Percentiles rank a stretch among this genome's conserved stretches.
phyloP scores from a whole-genome alignment of 805 yeast genomes.

The Metahyphopichia silvanorum region DNA sequence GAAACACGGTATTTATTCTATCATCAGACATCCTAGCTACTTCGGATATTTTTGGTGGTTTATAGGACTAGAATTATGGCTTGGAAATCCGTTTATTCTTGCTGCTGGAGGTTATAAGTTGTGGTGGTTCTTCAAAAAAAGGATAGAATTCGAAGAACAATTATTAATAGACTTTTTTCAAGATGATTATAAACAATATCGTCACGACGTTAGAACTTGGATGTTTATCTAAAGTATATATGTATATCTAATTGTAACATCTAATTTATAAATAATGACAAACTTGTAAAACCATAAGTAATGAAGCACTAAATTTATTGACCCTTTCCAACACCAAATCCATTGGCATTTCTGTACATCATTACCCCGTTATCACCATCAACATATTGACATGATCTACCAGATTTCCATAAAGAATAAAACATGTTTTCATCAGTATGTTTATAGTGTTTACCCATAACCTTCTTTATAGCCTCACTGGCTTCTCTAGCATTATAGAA shows the following conservation, averaged over 20 bases:
- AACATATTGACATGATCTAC: slow-evolving; percentile 67
- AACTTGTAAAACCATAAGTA: too few relatives aligned
- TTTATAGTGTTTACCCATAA: slow-evolving; percentile 80
- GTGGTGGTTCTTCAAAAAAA: slow-evolving; percentile 61
- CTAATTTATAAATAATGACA: not conserved
- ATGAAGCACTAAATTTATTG: too few relatives aligned
- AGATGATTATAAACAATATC: slow-evolving; percentile 55
- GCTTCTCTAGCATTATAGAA: slow-evolving; percentile 85
- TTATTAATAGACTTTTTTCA: slow-evolving; percentile 70
- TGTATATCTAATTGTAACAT: slow-evolving; percentile 1
- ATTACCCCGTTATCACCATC: slow-evolving; percentile 67
- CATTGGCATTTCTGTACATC: slow-evolving; percentile 75
- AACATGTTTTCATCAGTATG: slow-evolving; percentile 71
- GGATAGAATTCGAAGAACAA: slow-evolving; percentile 73
- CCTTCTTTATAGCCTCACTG: slow-evolving; percentile 72
- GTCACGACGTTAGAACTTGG: too few relatives aligned
- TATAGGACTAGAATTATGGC: slow-evolving; percentile 71
- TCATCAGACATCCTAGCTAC: slow-evolving; percentile 84
- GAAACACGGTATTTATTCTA: slow-evolving; percentile 66
- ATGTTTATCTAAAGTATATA: not conserved
- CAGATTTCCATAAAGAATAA: slow-evolving; percentile 58
- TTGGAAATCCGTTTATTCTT: slow-evolving; percentile 63
- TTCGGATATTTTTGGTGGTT: slow-evolving; percentile 95
- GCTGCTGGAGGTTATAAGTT: slow-evolving; percentile 54
- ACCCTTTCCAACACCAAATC: slow-evolving; percentile 29